Evolutionary conservation across 257 asterid species (phyloP), one percentile per base, ranked within the genome.

Genomic region (Solanum arcanum): DNA sequence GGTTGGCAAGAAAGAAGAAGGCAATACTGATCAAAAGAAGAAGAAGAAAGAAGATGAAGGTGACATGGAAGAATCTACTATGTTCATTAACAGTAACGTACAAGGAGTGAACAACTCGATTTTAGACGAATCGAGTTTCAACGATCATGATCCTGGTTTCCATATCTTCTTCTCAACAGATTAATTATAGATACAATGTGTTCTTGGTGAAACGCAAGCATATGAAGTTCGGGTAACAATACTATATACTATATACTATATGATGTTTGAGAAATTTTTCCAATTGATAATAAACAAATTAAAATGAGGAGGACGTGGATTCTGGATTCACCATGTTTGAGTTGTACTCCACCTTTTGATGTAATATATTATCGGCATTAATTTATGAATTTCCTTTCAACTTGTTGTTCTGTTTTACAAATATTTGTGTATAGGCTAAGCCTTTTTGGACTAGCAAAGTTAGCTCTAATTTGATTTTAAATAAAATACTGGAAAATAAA

Each of bases 81-180:
- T 89, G 87, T 91, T 88, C 83, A 87, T 94, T 52, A 95, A 96
- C 89, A 93, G 96, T 93, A 96, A 96, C 39, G 94, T 94, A 25
- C 99, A 96, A 91, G 99, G 97, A 29, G 72, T 93, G 35, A 96
- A 96, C 92, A 96, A 95, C 27, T 96, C 98, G 59, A 92, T 96
- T 72, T 86, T 95, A 46, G 91, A 49, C 87, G 88, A 91, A 41
- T 52, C 90, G 47, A 27, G 64, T 23, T 76, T 83, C 73, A 88
- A 83, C n/a, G 92, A 93, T 81, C 90, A 94, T 49, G 93, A 93
- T 68, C 98, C 99, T 5, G 99, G 98, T 2, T 90, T 96, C 87
- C 98, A 96, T 31, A 74, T 95, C 47, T 88, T 93, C 3, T 83
- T 94, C 77, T 86, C 86, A 5, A 89, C 85, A 46, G 85, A 81